These are phyloP conservation scores for Plenodomus biglobosus DNA, from an alignment of 2,329 filamentous ascomycete species.

Conservation along the genomic window DNA sequence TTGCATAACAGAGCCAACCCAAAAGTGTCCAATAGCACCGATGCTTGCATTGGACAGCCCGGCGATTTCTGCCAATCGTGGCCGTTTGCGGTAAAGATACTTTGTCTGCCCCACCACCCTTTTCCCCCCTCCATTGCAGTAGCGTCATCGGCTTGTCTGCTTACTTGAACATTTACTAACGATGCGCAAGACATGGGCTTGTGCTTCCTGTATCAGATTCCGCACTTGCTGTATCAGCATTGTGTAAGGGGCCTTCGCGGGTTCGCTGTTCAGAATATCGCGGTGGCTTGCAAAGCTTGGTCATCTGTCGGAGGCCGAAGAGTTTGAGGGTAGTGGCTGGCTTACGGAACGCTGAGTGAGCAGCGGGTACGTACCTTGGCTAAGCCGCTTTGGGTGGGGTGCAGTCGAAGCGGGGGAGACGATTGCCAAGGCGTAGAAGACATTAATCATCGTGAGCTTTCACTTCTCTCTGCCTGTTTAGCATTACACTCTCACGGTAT, in stretches of 20 bases:
- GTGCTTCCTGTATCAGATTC: neutral
- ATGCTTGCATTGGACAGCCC: neutral
- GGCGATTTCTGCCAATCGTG: neutral
- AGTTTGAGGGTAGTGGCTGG: neutral
- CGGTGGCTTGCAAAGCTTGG: neutral
- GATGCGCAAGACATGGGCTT: no score
- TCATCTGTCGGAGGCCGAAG: conserved; percentile 8
- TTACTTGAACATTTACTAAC: conserved; percentile 11
- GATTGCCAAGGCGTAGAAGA: neutral
- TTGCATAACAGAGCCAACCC: neutral
- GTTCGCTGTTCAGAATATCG: neutral
- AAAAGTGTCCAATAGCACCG: neutral
- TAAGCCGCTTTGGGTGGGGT: neutral
- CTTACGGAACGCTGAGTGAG: neutral
- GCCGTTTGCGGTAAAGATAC: neutral
- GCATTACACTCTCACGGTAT: no score
- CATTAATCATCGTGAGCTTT: neutral
- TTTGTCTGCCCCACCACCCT: neutral
- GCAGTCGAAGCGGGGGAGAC: neutral
- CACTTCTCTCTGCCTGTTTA: neutral
- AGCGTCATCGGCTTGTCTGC: conserved; percentile 7
- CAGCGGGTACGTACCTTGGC: neutral
- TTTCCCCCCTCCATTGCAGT: conserved; percentile 4
- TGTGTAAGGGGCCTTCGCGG: neutral
- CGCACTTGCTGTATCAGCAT: neutral